Conservation (phyloP, 2,329 filamentous ascomycete species). For the Lasiodiplodia sp. region DNA sequence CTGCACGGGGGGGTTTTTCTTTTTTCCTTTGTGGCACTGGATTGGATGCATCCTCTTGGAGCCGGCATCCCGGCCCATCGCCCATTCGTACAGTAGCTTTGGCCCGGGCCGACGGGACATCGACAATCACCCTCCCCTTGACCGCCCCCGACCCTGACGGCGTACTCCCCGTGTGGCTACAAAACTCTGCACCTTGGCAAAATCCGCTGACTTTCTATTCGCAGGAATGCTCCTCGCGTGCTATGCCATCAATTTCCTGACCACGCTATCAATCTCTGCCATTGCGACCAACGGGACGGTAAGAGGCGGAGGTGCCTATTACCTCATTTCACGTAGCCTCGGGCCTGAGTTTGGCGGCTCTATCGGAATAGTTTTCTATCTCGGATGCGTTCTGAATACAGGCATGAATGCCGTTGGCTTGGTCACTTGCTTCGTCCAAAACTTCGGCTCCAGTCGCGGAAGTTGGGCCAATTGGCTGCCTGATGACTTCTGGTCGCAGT, state of each 20-base stretch:
- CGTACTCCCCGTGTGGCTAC: background rate
- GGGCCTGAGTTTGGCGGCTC: constrained; percentile 90
- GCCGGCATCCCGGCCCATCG: too few species aligned
- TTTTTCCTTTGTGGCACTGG: too few species aligned
- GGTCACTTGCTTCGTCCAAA: constrained; percentile 80
- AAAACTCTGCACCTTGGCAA: background rate
- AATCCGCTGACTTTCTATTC: background rate
- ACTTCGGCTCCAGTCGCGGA: constrained; percentile 68
- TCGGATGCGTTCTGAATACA: constrained; percentile 89
- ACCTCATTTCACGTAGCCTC: constrained; percentile 83
- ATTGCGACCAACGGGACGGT: constrained; percentile 92
- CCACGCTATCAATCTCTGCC: constrained; percentile 83
- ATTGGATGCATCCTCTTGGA: too few species aligned
- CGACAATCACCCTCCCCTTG: background rate
- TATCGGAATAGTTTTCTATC: constrained; percentile 86
- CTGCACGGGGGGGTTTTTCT: background rate
- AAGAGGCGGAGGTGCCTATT: constrained; percentile 86
- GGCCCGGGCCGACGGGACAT: background rate
- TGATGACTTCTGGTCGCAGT: constrained; percentile 77
- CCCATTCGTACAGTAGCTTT: background rate
- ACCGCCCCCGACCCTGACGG: background rate
- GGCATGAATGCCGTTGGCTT: constrained; percentile 87
- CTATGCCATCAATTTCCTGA: constrained; percentile 85
- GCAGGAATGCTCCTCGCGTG: constrained; percentile 74
- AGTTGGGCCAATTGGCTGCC: constrained; percentile 68